These are phyloP conservation scores for Musa troglodytarum DNA, from an alignment of 176 grass and related monocot genomes.

Conservation along the genomic window DNA sequence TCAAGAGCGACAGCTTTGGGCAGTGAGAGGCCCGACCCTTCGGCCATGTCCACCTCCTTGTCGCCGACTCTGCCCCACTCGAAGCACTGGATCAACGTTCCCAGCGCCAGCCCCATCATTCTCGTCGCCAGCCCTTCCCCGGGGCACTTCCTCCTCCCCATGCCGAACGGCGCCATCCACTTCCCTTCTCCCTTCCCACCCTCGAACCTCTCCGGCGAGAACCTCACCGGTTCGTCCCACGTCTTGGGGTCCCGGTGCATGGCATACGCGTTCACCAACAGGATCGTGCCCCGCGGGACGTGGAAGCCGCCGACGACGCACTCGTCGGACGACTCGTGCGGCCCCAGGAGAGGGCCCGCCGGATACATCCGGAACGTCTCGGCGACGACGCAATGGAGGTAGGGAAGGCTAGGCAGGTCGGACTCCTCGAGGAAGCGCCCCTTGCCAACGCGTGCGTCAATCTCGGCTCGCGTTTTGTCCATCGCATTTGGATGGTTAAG, in stretches of 20 bases:
- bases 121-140: conserved; percentile 7
- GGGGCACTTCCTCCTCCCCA: conserved; percentile 10
- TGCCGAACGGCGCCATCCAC: neutral
- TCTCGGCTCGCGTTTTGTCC: neutral
- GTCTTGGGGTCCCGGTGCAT: conserved; percentile 5
- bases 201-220: neutral
- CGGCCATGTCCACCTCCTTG: conserved; percentile 7
- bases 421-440: no score
- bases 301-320: neutral
- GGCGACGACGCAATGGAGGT: no score
- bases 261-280: neutral
- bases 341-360: neutral
- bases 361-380: conserved; percentile 3
- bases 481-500: neutral
- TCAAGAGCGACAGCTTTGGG: neutral
- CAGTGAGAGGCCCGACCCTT: conserved; percentile 6
- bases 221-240: conserved; percentile 4
- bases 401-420: no score
- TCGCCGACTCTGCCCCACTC: conserved; percentile 6
- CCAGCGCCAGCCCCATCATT: neutral
- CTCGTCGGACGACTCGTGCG: neutral
- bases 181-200: neutral
- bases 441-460: no score
- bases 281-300: neutral
- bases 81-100: conserved; percentile 15